These are phyloP conservation scores for Pythium sp. DNA, from an alignment of 352 stramenopile species.

Conservation along the genomic window DNA sequence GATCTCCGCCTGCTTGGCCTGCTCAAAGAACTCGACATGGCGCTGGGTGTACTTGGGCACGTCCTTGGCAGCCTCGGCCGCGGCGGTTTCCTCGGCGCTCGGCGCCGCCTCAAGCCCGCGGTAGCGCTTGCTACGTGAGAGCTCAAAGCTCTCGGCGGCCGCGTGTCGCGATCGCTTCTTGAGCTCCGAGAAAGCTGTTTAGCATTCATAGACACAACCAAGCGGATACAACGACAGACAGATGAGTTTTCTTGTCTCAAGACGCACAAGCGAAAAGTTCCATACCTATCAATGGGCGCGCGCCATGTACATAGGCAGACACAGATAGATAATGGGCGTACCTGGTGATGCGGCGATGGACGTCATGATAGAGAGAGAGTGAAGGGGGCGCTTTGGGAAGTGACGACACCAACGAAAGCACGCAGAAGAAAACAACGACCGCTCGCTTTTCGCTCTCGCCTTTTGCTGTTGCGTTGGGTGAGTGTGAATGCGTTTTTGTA, in stretches of 20 bases:
- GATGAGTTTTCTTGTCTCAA: neutral
- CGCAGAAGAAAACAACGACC: neutral
- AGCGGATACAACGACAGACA: constrained; percentile 12
- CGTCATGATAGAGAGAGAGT: constrained; percentile 32
- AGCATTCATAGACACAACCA: neutral
- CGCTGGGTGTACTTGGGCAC: constrained; percentile 84
- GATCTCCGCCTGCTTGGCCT: constrained; percentile 80
- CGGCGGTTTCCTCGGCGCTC: constrained; percentile 22
- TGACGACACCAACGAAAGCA: neutral
- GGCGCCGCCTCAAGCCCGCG: constrained; percentile 24
- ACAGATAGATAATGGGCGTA: constrained; percentile 1
- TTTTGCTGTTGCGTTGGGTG: neutral
- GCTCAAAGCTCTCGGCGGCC: constrained; percentile 47
- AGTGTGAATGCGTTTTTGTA: neutral
- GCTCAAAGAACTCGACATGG: constrained; percentile 87
- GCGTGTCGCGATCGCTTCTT: constrained; percentile 75
- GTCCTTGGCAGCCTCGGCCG: constrained; percentile 40
- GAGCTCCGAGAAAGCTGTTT: constrained; percentile 46
- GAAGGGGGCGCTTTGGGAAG: neutral
- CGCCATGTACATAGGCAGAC: neutral
- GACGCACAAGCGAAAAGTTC: neutral
- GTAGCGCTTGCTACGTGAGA: constrained; percentile 59
- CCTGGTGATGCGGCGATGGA: constrained; percentile 74
- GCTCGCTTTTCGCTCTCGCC: neutral
- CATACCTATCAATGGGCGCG: neutral